Evolutionary conservation across 208 protist species (phyloP).

Genomic region (Trypanosoma scelopori): DNA sequence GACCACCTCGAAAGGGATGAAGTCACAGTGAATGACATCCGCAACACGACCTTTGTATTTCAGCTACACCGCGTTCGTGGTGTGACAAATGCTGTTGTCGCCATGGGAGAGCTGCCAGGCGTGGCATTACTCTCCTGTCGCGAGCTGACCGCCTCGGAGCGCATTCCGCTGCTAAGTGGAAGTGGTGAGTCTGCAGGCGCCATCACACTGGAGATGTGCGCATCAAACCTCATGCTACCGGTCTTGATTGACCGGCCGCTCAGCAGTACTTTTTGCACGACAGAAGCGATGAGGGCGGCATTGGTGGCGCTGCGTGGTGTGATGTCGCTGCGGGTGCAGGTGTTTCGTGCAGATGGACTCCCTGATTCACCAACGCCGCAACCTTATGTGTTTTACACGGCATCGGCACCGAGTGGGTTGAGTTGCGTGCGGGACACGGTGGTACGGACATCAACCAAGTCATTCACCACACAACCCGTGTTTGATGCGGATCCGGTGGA

Average conservation of each 20-base stretch:
- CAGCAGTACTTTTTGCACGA: slow-evolving; percentile 27
- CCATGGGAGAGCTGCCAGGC: slow-evolving; percentile 73
- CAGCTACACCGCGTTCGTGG: slow-evolving; percentile 61
- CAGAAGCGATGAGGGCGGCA: slow-evolving; percentile 42
- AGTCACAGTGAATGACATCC: slow-evolving; percentile 53
- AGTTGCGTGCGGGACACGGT: slow-evolving; percentile 75
- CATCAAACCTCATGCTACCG: slow-evolving; percentile 64
- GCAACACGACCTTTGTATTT: slow-evolving; percentile 60
- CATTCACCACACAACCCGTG: slow-evolving; percentile 49
- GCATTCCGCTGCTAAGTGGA: slow-evolving; percentile 49
- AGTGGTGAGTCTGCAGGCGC: slow-evolving; percentile 42
- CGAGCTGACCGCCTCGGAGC: slow-evolving; percentile 44
- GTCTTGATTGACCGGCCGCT: slow-evolving; percentile 45
- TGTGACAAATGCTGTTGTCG: slow-evolving; percentile 48
- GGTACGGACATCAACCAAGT: slow-evolving; percentile 42
- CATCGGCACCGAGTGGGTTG: slow-evolving; percentile 35
- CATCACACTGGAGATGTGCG: slow-evolving; percentile 55
- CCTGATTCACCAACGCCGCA: slow-evolving; percentile 35
- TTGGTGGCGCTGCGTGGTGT: slow-evolving; percentile 71
- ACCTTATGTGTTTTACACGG: slow-evolving; percentile 89
- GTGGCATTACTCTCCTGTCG: slow-evolving; percentile 51
- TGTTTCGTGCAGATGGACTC: slow-evolving; percentile 60
- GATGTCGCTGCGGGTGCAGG: slow-evolving; percentile 63
- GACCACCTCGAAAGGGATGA: slow-evolving; percentile 52
- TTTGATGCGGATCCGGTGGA: slow-evolving; percentile 75